Evolutionary conservation across 2,329 filamentous ascomycete genomes (phyloP).

Genomic region (Emergomyces africanus): DNA sequence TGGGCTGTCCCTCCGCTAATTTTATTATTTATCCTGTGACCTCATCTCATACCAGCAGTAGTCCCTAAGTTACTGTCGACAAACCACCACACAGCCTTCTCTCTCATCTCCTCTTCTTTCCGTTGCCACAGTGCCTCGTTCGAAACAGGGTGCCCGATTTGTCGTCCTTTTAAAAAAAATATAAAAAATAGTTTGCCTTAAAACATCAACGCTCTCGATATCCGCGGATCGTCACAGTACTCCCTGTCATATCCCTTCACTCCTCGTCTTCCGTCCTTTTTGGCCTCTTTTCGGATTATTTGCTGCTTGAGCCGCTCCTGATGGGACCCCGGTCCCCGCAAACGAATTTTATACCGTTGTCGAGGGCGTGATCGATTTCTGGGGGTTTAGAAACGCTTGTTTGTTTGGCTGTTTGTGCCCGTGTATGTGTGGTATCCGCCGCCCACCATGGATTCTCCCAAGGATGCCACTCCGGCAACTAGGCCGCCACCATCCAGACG

Average conservation of each 20-base stretch:
- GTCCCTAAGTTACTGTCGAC: background rate
- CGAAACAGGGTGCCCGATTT: background rate
- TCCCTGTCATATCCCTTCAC: background rate
- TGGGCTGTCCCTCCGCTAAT: background rate
- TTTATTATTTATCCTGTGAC: too few species aligned
- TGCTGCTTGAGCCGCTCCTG: slow-evolving; percentile 1
- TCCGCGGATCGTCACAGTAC: background rate
- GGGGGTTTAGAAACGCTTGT: background rate
- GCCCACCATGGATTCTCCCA: slow-evolving; percentile 6
- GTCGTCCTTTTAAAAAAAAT: background rate
- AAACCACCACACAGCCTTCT: background rate
- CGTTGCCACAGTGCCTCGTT: background rate
- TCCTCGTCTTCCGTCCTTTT: slow-evolving; percentile 8
- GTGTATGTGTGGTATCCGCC: background rate
- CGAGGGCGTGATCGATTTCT: slow-evolving; percentile 3
- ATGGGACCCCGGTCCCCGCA: slow-evolving; percentile 6
- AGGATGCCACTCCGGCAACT: slow-evolving; percentile 25
- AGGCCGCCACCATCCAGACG: slow-evolving; percentile 29
- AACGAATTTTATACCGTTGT: slow-evolving; percentile 4
- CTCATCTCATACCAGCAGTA: background rate
- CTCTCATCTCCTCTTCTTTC: background rate
- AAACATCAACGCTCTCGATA: background rate
- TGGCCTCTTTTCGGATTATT: slow-evolving; percentile 1
- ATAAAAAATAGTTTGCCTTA: background rate
- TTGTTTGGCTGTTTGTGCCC: background rate